Evolutionary conservation across 2,329 filamentous ascomycete species (phyloP).

Genomic region (Lecanosticta acicola): DNA sequence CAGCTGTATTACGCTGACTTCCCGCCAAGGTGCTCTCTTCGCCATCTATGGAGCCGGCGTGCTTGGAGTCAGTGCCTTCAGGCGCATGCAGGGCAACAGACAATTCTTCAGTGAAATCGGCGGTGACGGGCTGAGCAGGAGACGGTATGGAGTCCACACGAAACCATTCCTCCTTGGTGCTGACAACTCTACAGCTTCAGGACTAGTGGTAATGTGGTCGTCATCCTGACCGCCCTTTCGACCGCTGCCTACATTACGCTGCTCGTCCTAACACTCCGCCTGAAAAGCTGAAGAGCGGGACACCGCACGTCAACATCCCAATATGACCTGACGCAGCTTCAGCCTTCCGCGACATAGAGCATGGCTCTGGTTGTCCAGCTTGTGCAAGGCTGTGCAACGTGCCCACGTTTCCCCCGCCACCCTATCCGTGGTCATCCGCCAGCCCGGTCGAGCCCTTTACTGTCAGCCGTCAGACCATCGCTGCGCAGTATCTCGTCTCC

Average conservation of each 20-base stretch:
- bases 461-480: no score
- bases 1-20: neutral
- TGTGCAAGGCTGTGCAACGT: no score
- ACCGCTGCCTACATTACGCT: constrained; percentile 57
- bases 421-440: no score
- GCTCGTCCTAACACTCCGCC: constrained; percentile 53
- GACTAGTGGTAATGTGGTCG: constrained; percentile 61
- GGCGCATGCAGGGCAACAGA: constrained; percentile 83
- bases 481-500: no score
- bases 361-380: no score
- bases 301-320: no score
- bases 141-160: constrained; percentile 29
- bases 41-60: constrained; percentile 85
- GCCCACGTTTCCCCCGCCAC: no score
- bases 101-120: constrained; percentile 75
- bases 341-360: no score
- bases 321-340: no score
- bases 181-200: constrained; percentile 46
- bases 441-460: no score
- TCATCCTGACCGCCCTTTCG: constrained; percentile 57
- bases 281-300: constrained; percentile 25
- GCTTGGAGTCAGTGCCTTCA: constrained; percentile 74
- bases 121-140: constrained; percentile 55
- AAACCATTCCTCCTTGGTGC: neutral
- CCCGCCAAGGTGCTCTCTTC: constrained; percentile 60